Evolutionary conservation across 176 grass and related monocot genomes (phyloP), one percentile per base, ranked within the genome.

Genomic region (Zoysia japonica): DNA sequence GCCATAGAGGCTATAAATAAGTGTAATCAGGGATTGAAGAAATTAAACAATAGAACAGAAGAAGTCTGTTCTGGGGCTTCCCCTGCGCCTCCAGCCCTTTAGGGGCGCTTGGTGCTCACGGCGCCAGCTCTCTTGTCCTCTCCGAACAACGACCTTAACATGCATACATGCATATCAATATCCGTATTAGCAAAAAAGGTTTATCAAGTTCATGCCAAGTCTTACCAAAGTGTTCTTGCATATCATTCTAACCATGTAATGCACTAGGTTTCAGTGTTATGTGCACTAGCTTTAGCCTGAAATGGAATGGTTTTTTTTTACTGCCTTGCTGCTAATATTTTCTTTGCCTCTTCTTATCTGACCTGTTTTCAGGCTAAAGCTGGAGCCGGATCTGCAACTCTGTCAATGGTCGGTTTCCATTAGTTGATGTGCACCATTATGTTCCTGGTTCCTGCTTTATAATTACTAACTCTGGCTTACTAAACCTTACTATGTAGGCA

Each of bases 311-410:
- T 35, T 35, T 9, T 65, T 72, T 9, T 42, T 75, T 8, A 55
- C 38, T 47, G 5, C 0, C 50, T n/a, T 85, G 59, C 12, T 35
- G n/a, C 53, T 50, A 16, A 43, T 69, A 4, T 5, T 16, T 45
- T 8, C 1, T 54, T 19, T 36, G 17, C 8, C 11, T 59, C 54
- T 53, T 61, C 6, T 47, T 7, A 43, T 42, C 68, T 50, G 47
- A 47, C 56, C 9, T 72, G n/a, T 72, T 90, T 90, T 81, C 87
- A 97, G 94, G 91, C 94, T 67, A 97, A 94, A 85, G 91, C 87
- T 48, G 94, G 87, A 54, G 69, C 94, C 71, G 91, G 94, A 67
- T 97, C 89, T 3, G 94, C 91, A 39, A 97, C 94, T 43, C 88
- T 97, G 39, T 97, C 91, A 47, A 94, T 92, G 94, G 94, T 97